Evolutionary conservation across 163 green algal genomes (phyloP).

Genomic region (Smithsoniella earleae): DNA sequence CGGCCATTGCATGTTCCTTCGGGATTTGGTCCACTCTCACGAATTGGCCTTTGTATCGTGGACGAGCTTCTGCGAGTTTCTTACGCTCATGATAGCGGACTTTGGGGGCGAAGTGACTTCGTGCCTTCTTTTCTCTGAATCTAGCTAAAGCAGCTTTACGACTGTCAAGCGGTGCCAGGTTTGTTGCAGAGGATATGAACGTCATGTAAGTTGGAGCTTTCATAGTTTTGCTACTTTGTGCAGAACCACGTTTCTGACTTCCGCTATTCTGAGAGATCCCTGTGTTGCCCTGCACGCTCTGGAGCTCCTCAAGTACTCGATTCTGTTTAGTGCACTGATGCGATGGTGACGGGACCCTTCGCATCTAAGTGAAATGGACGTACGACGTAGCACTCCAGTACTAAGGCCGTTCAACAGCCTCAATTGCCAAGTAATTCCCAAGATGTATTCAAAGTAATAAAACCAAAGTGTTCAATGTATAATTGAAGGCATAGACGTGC

Average conservation of each 20-base stretch:
- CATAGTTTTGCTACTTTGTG: background rate
- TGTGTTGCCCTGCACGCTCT: too few species aligned
- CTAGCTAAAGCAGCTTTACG: constrained; percentile 12
- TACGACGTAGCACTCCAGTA: too few species aligned
- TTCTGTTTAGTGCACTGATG: too few species aligned
- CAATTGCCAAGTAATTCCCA: too few species aligned
- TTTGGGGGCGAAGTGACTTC: constrained; percentile 25
- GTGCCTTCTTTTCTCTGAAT: constrained; percentile 21
- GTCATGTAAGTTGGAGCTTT: background rate
- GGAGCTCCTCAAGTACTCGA: too few species aligned
- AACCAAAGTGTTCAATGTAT: too few species aligned
- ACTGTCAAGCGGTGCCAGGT: background rate
- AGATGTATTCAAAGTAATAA: too few species aligned
- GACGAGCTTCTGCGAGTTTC: constrained; percentile 21
- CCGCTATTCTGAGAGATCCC: too few species aligned
- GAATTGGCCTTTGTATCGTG: constrained; percentile 29
- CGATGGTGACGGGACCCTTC: too few species aligned
- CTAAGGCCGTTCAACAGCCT: too few species aligned
- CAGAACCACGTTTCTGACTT: background rate
- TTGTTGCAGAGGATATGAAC: background rate
- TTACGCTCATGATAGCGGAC: constrained; percentile 28
- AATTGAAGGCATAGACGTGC: too few species aligned
- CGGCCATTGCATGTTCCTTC: background rate
- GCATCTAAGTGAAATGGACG: too few species aligned
- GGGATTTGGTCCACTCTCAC: background rate